Evolutionary conservation across 2,329 filamentous ascomycete species (phyloP), one percentile per base, ranked within the genome.

Genomic region (Mycosphaerelloides madeirae): DNA sequence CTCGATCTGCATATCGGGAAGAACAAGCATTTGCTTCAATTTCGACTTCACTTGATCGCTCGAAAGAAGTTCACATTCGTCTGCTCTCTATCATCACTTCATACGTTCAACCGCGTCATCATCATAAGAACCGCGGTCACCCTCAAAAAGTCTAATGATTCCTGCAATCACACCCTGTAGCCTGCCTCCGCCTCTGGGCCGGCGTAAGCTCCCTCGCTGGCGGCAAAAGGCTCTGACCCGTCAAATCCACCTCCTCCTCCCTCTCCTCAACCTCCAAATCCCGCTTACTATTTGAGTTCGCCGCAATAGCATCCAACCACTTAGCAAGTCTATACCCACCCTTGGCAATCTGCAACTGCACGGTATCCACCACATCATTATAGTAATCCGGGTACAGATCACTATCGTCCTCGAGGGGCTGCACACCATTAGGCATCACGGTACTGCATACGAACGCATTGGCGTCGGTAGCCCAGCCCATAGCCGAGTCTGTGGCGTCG

Each of bases 301-400:
- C 57, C 12, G 63, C 64, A 43, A 68, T 55, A 7, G 60, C 55
- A 46, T 68, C 59, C 32, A 68, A 48, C 57, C 60, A 68, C 12
- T 57, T 58, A 8, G 64, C 65, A 11, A 68, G 55, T 18, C 65
- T 52, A 35, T 65, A 64, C 1, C 65, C 65, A 33, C 60, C 69
- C 57, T 69, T 72, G 1, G 70, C 68, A 40, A 74, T 67, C 59
- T 72, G 68, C 48, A 66, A 44, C 50, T 68, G 60, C 3, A 73
- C 59, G 2, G 68, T 66, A 3, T 65, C 61, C 15, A 69, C 62
- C 1, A 62, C 65, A 18, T 48, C 54, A 18, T 68, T 46, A 38
- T 61, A 65, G 49, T 65, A 65, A 3, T 37, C 49, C 8, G 54
- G 52, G 28, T 55, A 63, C 20, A 72, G 50, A 37, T 73, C 69